phyloP scores from a whole-genome alignment of 805 yeast species.

The Clavispora asparagi region DNA sequence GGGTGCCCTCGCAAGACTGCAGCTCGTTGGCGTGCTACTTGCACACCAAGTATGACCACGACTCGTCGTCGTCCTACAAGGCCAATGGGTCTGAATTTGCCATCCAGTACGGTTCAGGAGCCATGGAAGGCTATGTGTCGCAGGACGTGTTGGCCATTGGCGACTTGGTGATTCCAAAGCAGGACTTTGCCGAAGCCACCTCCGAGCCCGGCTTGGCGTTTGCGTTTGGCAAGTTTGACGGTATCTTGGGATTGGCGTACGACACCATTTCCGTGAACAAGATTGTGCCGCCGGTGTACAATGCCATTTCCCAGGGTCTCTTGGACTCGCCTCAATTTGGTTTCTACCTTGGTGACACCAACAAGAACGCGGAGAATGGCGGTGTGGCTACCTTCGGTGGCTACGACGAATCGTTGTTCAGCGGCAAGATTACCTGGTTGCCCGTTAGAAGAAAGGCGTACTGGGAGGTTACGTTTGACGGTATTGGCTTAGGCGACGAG shows the following conservation, averaged over 20 bases:
- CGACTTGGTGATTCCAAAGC: slow-evolving; percentile 76
- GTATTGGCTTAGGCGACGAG: slow-evolving; percentile 88
- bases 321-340: slow-evolving; percentile 83
- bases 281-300: slow-evolving; percentile 91
- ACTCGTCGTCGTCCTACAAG: slow-evolving; percentile 74
- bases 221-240: slow-evolving; percentile 98
- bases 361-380: slow-evolving; percentile 62
- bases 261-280: slow-evolving; percentile 84
- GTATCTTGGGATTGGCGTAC: slow-evolving; percentile 93
- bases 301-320: slow-evolving; percentile 76
- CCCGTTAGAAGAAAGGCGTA: slow-evolving; percentile 99
- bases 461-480: slow-evolving; percentile 96
- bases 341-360: slow-evolving; percentile 80
- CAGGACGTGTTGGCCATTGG: slow-evolving; percentile 81
- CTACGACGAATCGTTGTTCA: slow-evolving; percentile 65
- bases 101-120: slow-evolving; percentile 89
- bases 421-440: slow-evolving; percentile 87
- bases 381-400: slow-evolving; percentile 98
- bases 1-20: slow-evolving; percentile 92
- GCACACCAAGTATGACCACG: slow-evolving; percentile 87
- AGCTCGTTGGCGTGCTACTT: slow-evolving; percentile 91
- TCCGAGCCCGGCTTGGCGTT: slow-evolving; percentile 96
- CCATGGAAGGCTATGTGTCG: slow-evolving; percentile 87
- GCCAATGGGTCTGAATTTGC: slow-evolving; percentile 82
- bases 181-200: slow-evolving; percentile 96